Conservation (phyloP, 169 alveolate genomes). For the Besnoitia besnoiti region DNA sequence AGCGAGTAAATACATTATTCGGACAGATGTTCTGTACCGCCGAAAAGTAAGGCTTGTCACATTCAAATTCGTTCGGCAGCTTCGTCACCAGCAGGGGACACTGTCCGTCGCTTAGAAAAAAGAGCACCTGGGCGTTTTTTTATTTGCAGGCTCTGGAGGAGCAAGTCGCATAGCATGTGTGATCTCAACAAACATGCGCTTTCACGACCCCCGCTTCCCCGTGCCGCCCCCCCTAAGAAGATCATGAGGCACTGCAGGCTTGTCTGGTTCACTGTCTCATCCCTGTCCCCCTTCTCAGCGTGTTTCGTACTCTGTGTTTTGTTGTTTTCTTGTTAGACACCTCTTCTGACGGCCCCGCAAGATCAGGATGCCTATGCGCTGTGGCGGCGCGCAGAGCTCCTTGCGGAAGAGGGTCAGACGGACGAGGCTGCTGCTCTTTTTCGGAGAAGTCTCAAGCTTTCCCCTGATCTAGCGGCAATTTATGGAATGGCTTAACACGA, state of each 20-base stretch:
- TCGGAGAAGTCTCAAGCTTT: conserved; percentile 51
- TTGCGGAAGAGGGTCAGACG: conserved; percentile 68
- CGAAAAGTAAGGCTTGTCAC: conserved; percentile 56
- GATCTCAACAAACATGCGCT: too few species aligned
- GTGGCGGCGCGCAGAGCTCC: conserved; percentile 69
- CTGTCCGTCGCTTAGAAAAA: too few species aligned
- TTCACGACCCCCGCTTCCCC: too few species aligned
- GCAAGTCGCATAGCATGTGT: too few species aligned
- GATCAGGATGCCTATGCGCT: conserved; percentile 65
- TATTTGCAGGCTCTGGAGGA: too few species aligned
- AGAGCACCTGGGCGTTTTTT: too few species aligned
- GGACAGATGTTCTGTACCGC: conserved; percentile 74
- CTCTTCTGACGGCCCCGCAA: conserved; percentile 56
- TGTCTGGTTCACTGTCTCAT: too few species aligned
- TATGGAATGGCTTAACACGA: conserved; percentile 59
- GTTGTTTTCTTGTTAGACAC: background rate
- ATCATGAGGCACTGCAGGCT: too few species aligned
- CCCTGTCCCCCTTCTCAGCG: too few species aligned
- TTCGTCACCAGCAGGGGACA: too few species aligned
- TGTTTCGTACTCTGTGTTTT: background rate
- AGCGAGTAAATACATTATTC: conserved; percentile 71
- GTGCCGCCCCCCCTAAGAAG: too few species aligned
- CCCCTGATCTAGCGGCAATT: conserved; percentile 58
- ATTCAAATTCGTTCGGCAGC: background rate
- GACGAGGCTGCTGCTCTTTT: conserved; percentile 65